phyloP scores from a whole-genome alignment of 345 rosid genomes.

The Eucalyptus pumila region DNA sequence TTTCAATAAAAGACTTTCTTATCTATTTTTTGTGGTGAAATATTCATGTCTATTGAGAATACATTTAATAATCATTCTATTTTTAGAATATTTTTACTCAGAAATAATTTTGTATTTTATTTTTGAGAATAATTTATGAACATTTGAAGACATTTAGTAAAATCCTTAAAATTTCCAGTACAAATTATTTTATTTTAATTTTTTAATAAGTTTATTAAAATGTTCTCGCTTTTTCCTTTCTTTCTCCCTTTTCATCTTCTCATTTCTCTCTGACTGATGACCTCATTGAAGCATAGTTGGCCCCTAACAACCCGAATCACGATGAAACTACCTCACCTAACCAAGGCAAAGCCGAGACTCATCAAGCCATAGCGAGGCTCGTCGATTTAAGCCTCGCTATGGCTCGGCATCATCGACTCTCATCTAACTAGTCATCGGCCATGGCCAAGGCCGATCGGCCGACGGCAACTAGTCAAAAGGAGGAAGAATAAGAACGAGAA shows the following conservation, averaged over 20 bases:
- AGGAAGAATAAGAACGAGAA: no score
- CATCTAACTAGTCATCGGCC: fast-evolving
- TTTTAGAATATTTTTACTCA: no score
- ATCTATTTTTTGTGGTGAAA: no score
- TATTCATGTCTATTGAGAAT: fast-evolving
- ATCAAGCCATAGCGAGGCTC: fast-evolving
- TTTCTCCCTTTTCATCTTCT: no score
- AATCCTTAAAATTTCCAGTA: fast-evolving
- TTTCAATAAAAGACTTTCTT: no score
- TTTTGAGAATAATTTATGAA: fast-evolving
- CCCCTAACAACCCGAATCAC: fast-evolving
- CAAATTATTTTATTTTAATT: no score
- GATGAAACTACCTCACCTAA: fast-evolving
- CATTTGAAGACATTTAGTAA: no score
- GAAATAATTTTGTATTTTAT: fast-evolving
- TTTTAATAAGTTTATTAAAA: no score
- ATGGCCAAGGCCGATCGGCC: fast-evolving
- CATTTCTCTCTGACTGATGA: fast-evolving
- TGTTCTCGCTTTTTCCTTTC: fast-evolving
- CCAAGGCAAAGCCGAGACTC: fast-evolving
- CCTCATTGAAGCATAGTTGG: fast-evolving
- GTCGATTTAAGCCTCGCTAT: fast-evolving
- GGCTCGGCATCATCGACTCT: fast-evolving
- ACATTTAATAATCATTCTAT: no score
- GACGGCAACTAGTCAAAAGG: fast-evolving